Percentiles rank a stretch among this genome's conserved stretches.
Conservation (phyloP, 2,329 filamentous ascomycete genomes). For the Hysterium pulicare region DNA sequence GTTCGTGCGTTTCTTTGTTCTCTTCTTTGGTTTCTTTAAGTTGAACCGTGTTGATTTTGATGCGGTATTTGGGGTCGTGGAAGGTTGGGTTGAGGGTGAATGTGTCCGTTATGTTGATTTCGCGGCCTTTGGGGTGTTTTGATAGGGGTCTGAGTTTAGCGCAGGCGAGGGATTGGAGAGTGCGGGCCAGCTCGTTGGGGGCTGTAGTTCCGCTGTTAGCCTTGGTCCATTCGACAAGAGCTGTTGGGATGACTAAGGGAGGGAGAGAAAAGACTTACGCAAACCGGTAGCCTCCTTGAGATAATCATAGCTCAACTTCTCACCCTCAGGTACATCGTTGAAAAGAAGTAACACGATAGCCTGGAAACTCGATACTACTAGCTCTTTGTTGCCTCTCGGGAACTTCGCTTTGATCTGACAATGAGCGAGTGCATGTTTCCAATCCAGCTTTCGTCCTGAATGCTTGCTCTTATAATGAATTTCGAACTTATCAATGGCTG, state of each 20-base stretch:
- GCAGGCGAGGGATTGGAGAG: conserved; percentile 91
- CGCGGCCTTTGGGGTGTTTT: conserved; percentile 81
- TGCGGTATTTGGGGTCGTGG: conserved; percentile 74
- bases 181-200: conserved; percentile 78
- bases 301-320: conserved; percentile 69
- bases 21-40: conserved; percentile 93
- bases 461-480: conserved; percentile 85
- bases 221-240: not conserved
- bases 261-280: conserved; percentile 44
- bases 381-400: conserved; percentile 75
- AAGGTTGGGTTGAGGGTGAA: conserved; percentile 81
- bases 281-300: conserved; percentile 73
- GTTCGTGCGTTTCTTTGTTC: conserved; percentile 89
- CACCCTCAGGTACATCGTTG: conserved; percentile 65
- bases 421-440: conserved; percentile 92
- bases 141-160: conserved; percentile 78
- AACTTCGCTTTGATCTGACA: conserved; percentile 82
- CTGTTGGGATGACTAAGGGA: too few species aligned
- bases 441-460: conserved; percentile 77
- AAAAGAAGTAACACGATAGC: conserved; percentile 88
- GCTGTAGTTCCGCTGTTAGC: conserved; percentile 38
- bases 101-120: conserved; percentile 73
- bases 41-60: conserved; percentile 99
- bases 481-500: conserved; percentile 79
- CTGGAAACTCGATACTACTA: conserved; percentile 89